phyloP scores from a whole-genome alignment of 306 rosid species.

The Cyamopsis tetragonoloba region DNA sequence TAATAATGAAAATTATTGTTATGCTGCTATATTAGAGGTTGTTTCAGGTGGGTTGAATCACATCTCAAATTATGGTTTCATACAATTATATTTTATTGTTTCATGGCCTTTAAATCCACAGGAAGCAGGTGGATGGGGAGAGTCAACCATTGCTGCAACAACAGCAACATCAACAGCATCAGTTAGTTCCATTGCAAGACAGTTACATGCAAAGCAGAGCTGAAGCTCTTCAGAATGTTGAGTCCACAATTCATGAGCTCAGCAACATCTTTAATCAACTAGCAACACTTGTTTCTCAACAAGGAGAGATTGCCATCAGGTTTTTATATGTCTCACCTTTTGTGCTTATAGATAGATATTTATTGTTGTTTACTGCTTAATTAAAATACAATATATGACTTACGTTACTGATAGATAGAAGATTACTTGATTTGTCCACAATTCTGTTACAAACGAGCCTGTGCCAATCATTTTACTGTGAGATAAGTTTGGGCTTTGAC shows the following conservation, averaged over 20 bases:
- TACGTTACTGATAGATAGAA: neutral
- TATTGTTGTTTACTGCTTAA: neutral
- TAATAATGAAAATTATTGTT: no score
- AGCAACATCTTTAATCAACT: slow-evolving; percentile 91
- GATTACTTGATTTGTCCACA: neutral
- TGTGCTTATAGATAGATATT: neutral
- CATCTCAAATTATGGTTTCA: neutral
- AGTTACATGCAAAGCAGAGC: slow-evolving; percentile 97
- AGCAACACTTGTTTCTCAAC: slow-evolving; percentile 94
- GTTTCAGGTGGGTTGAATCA: neutral
- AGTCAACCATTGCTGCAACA: slow-evolving; percentile 75
- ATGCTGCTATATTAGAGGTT: no score
- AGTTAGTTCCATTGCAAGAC: slow-evolving; percentile 87
- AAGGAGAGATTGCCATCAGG: slow-evolving; percentile 98
- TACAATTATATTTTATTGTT: neutral
- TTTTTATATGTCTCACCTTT: slow-evolving; percentile 27
- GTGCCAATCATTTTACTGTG: neutral
- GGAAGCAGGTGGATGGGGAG: slow-evolving; percentile 84
- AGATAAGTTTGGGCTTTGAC: slow-evolving; percentile 9
- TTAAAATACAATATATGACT: neutral
- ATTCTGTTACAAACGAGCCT: neutral
- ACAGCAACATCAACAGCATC: slow-evolving; percentile 65
- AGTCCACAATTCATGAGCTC: slow-evolving; percentile 95
- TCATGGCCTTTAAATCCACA: slow-evolving; percentile 33
- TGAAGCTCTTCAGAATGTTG: slow-evolving; percentile 96